Conservation (phyloP, 2,329 filamentous ascomycete genomes). For the Knufia petricola region DNA sequence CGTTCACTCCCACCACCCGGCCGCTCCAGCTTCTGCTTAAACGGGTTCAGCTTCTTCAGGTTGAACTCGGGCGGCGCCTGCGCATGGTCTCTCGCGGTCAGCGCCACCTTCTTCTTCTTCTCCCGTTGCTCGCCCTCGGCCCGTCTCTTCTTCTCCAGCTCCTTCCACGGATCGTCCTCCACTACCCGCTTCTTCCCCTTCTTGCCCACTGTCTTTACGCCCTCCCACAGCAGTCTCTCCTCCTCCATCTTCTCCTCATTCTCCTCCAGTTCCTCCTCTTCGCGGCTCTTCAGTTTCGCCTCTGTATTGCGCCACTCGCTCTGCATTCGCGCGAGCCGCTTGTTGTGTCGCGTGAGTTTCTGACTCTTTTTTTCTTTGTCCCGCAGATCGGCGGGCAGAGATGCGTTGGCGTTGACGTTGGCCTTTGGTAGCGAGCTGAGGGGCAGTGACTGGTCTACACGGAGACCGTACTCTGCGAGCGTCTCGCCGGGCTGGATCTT, state of each 20-base stretch:
- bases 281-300: constrained; percentile 54
- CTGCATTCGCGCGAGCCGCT: constrained; percentile 57
- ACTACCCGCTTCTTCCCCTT: constrained; percentile 41
- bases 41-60: not conserved
- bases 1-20: not conserved
- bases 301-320: constrained; percentile 49
- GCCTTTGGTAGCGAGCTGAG: constrained; percentile 56
- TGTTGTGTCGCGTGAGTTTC: constrained; percentile 71
- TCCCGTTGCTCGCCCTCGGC: constrained; percentile 40
- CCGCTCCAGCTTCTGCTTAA: not conserved
- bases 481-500: constrained; percentile 77
- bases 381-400: constrained; percentile 44
- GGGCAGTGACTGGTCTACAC: constrained; percentile 77
- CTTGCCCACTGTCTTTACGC: constrained; percentile 49
- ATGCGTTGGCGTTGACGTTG: constrained; percentile 7
- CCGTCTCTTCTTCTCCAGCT: constrained; percentile 57
- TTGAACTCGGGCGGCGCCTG: constrained; percentile 49
- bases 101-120: constrained; percentile 39
- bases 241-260: constrained; percentile 53
- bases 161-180: constrained; percentile 69
- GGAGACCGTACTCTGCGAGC: constrained; percentile 67
- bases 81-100: constrained; percentile 45
- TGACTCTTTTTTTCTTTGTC: constrained; percentile 53
- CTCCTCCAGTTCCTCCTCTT: constrained; percentile 62
- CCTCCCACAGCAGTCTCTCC: constrained; percentile 54